Base-by-base conservation (phyloP, 805 yeast species). In the Wickerhamiella occidentalis region DNA sequence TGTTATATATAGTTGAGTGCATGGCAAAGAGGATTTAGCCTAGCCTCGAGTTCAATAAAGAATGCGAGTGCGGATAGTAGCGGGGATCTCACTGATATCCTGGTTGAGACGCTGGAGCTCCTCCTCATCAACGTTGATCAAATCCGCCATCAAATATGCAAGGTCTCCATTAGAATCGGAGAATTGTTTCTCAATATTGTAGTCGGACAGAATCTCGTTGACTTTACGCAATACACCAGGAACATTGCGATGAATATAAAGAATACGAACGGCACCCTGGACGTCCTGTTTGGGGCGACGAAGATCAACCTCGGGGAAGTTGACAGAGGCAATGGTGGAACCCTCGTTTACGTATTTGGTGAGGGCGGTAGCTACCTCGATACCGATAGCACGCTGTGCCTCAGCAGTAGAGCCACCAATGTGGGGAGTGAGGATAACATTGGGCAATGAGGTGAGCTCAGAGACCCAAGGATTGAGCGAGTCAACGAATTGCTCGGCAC, bases 361-460 rank as follows among this genome's bases (percentile, higher is more conserved):
- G 61, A 92, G 75, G 36, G 95, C 80, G 42, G 82, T 74, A 53
- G 82, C 85, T 54, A 92, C 98, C 72, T 92, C 98, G 53, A 90
- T 73, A 71, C 98, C 98, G 63, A 92, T 92, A 37, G 97, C 95
- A 50, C 85, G 76, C 75, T 92, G 98, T 35, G 98, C 98, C 74
- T 92, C 98, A 69, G 90, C 97, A 44, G 98, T 92, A 47, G 96
- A 87, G 58, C 98, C 98, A 70, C 98, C 98, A 59, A 92, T 92
- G 65, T 92, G 98, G 29, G 98, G 98, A 49, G 97, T 82, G 62
- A 92, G 75, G 56, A 92, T 87, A 54, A 90, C 79, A 69, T 92
- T 92, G 70, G 88, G 79, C 65, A 87, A 75, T 9, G 83, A 71
- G 58, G 79, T 75, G 59, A 92, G 76, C 64, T 88, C 96, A 29